These are phyloP conservation scores for Crepidotus variabilis DNA, from an alignment of 768 basidiomycete genomes.

Conservation along the genomic window DNA sequence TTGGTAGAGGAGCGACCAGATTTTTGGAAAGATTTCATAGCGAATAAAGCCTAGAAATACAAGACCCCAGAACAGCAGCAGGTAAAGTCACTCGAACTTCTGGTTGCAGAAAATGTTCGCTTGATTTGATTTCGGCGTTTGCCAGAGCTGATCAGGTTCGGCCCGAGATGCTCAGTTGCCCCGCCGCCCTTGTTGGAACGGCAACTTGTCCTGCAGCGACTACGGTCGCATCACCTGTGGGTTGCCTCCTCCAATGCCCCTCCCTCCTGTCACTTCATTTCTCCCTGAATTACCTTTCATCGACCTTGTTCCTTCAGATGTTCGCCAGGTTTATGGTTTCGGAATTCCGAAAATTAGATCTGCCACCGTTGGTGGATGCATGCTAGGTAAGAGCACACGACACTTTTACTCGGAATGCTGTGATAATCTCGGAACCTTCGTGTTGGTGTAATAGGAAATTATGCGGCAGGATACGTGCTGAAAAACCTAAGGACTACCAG, in stretches of 20 bases:
- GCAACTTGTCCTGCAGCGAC: neutral
- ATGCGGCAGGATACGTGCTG: conserved; percentile 3
- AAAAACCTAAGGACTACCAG: conserved; percentile 1
- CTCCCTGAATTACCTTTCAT: conserved; percentile 2
- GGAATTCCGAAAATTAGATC: conserved; percentile 4
- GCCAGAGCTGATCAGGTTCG: neutral
- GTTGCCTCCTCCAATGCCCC: conserved; percentile 1
- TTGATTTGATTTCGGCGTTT: neutral
- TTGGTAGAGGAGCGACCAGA: conserved; percentile 4
- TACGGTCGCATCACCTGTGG: neutral
- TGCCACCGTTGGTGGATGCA: conserved; percentile 5
- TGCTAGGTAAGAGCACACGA: conserved; percentile 8
- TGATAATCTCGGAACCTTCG: neutral
- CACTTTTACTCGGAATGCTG: neutral
- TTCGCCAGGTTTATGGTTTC: conserved; percentile 2
- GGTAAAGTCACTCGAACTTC: no score
- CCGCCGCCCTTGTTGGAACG: neutral
- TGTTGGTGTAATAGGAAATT: conserved; percentile 3
- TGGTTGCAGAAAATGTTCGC: neutral
- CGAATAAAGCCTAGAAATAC: neutral
- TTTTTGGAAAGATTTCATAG: neutral
- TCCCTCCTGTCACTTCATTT: neutral
- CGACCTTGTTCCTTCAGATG: neutral
- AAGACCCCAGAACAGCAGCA: no score
- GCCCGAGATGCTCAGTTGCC: neutral